Base-by-base conservation (phyloP, 2,329 filamentous ascomycete species). In the Knufia petricola region DNA sequence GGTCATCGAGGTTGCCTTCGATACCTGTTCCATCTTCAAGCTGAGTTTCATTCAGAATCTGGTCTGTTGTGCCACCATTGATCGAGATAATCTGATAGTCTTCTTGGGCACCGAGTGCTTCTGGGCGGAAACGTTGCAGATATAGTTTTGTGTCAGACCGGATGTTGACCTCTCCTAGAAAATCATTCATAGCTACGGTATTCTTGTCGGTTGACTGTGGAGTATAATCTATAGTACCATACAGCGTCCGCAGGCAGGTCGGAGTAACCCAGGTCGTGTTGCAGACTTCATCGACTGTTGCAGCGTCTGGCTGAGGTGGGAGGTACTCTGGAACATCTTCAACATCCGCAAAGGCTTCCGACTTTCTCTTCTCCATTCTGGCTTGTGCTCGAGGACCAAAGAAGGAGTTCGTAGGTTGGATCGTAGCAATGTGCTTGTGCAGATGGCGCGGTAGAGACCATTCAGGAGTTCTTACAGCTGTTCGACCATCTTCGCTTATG, bases 1-100 rank as follows among this genome's bases (percentile, higher is more conserved):
- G 70, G n/a, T 74, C 71, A 54, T 82, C 78, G 13, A 82, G 68
- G 50, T 81, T 78, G 20, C 75, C 78, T 60, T 82, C 79, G 4
- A 64, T 60, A 3, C 67, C 63, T 1, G 48, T 71, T 1, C 72
- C 73, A 24, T 75, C 73, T 23, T 60, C 61, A 3, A 62, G 34
- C 6, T 61, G 46, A 1, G 62, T 60, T 48, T 64, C 39, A 30
- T 53, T 52, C 21, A 50, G 42, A 24, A 58, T 50, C 19, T 54
- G 54, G 32, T 56, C 50, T 7, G 61, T 62, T 8, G 63, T 61
- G 7, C 66, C 66, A 26, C 55, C 56, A 7, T 61, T 63, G 34
- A 68, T 62, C 10, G 61, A 60, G 49, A 63, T 55, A 26, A 68
- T 61, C 8, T 58, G 59, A 54, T 69, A 66, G 12, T 59, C 52